Conservation (phyloP, 768 basidiomycete genomes). For the Steccherinum ochraceum region DNA sequence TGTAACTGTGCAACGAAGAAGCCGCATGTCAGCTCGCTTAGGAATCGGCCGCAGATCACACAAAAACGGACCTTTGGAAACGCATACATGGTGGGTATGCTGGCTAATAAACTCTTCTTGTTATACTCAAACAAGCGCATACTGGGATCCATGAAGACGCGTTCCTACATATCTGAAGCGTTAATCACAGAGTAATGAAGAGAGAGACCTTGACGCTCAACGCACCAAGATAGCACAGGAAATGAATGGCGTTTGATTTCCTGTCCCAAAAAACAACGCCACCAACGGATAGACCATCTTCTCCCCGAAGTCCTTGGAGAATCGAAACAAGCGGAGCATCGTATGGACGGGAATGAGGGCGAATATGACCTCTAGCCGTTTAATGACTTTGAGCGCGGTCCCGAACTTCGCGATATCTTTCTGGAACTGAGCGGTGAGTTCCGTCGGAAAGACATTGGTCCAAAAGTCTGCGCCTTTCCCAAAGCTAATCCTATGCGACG, state of each 20-base stretch:
- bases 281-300: constrained; percentile 31
- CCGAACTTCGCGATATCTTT: constrained; percentile 28
- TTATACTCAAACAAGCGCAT: constrained; percentile 30
- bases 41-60: not conserved
- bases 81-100: constrained; percentile 30
- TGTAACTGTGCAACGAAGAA: constrained; percentile 14
- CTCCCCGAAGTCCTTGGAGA: constrained; percentile 30
- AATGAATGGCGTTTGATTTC: constrained; percentile 31
- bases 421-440: constrained; percentile 22
- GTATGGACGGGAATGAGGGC: constrained; percentile 28
- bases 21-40: not conserved
- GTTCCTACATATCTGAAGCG: constrained; percentile 24
- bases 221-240: constrained; percentile 26
- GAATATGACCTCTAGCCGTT: constrained; percentile 25
- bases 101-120: constrained; percentile 25
- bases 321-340: constrained; percentile 29
- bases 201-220: too few species aligned
- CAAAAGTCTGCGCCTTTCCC: constrained; percentile 31
- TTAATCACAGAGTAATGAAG: too few species aligned
- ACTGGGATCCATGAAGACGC: constrained; percentile 29
- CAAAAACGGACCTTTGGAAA: constrained; percentile 25
- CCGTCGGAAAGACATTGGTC: constrained; percentile 32
- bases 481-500: constrained; percentile 23
- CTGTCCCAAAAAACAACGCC: constrained; percentile 30
- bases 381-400: constrained; percentile 24